These are phyloP conservation scores for Boechera stricta DNA, from an alignment of 345 rosid species.

Conservation along the genomic window DNA sequence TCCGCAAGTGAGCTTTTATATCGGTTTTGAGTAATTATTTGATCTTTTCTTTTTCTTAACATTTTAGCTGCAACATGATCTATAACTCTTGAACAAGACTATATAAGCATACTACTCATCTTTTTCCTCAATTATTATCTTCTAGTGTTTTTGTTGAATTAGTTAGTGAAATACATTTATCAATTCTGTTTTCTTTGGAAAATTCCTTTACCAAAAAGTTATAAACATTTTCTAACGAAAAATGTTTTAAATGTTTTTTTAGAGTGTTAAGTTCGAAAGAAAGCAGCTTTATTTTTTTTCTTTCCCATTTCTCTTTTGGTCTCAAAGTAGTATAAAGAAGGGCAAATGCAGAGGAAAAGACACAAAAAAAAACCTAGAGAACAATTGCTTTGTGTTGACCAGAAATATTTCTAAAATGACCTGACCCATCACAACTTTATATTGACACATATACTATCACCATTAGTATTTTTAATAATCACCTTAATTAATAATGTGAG, in stretches of 20 bases:
- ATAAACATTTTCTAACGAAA: background rate
- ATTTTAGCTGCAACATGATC: conserved; percentile 14
- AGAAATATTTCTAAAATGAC: conserved; percentile 10
- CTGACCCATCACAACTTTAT: conserved; percentile 12
- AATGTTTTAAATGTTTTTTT: background rate
- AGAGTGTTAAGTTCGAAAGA: background rate
- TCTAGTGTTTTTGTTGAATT: background rate
- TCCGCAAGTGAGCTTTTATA: no score
- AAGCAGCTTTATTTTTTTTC: background rate
- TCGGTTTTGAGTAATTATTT: background rate
- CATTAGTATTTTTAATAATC: background rate
- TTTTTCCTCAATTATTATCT: background rate
- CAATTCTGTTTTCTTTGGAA: background rate
- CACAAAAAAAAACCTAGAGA: background rate
- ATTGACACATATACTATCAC: background rate
- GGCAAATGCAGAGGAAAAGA: conserved; percentile 17
- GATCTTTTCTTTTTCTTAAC: background rate
- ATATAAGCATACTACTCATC: background rate
- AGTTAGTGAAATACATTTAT: background rate
- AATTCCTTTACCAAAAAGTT: background rate
- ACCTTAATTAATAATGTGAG: background rate
- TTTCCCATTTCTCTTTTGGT: background rate
- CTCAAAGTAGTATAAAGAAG: conserved; percentile 20
- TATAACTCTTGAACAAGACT: background rate
- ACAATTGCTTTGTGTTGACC: conserved; percentile 18